Conservation (phyloP, 2,329 filamentous ascomycete genomes). For the Alternaria arborescens region DNA sequence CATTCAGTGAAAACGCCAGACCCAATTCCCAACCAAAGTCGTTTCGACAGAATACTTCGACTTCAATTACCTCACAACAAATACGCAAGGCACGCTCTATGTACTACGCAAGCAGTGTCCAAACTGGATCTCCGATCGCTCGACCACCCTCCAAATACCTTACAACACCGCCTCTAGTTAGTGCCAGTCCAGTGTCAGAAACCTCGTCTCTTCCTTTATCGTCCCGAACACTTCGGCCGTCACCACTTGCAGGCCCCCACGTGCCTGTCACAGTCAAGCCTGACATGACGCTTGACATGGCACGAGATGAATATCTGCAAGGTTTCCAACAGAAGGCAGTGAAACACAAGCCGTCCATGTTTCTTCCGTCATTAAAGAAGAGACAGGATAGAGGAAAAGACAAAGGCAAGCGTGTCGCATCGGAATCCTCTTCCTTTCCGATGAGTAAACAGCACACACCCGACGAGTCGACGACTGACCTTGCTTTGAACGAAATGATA, state of each 20-base stretch:
- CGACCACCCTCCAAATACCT: constrained; percentile 46
- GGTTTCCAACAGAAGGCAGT: constrained; percentile 53
- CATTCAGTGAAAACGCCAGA: constrained; percentile 34
- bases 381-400: constrained; percentile 45
- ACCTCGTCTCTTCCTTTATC: constrained; percentile 2
- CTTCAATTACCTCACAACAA: constrained; percentile 43
- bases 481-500: constrained; percentile 31
- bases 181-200: constrained; percentile 15
- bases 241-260: constrained; percentile 34
- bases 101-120: constrained; percentile 51
- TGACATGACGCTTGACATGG: constrained; percentile 41
- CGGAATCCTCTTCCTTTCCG: constrained; percentile 28
- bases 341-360: constrained; percentile 55
- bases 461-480: constrained; percentile 18
- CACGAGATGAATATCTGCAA: constrained; percentile 53
- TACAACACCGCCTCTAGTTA: constrained; percentile 30
- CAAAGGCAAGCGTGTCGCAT: constrained; percentile 22
- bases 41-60: constrained; percentile 33
- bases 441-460: constrained; percentile 16
- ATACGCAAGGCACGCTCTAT: constrained; percentile 51
- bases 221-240: constrained; percentile 21
- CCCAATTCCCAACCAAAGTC: constrained; percentile 39
- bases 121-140: constrained; percentile 49
- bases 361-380: constrained; percentile 56
- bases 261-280: constrained; percentile 36